Conservation (phyloP, 495 filamentous ascomycete genomes). For the Hypomontagnella monticulosa region DNA sequence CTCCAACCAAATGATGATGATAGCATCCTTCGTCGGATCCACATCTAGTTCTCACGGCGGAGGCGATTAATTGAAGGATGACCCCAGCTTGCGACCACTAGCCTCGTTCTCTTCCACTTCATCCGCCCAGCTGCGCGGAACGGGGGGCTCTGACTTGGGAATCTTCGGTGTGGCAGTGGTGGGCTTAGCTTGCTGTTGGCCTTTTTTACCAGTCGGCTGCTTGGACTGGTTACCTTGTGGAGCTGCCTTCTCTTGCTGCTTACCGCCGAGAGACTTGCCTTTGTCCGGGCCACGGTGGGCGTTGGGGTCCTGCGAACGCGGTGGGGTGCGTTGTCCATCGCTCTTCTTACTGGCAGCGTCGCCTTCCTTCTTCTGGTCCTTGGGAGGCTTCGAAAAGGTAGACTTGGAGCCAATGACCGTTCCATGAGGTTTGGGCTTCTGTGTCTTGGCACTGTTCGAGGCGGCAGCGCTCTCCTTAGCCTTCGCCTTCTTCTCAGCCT, state of each 20-base stretch:
- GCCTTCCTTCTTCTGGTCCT: background rate
- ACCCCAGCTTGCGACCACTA: background rate
- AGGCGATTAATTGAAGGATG: too few species aligned
- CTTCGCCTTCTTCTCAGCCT: background rate
- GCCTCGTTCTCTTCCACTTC: conserved; percentile 9
- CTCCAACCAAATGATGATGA: too few species aligned
- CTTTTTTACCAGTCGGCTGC: too few species aligned
- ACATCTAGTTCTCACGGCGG: too few species aligned
- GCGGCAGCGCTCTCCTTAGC: background rate
- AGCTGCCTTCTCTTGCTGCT: too few species aligned
- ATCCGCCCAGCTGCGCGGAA: conserved; percentile 14
- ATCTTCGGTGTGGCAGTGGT: background rate
- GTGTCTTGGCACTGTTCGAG: background rate
- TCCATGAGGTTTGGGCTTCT: conserved; percentile 1
- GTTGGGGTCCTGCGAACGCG: background rate
- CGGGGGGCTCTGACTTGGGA: background rate
- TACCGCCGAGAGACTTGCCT: too few species aligned
- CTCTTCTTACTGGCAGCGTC: background rate
- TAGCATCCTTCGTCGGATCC: too few species aligned
- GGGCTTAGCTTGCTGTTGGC: background rate
- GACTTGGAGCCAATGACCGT: conserved; percentile 21
- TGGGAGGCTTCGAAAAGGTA: background rate
- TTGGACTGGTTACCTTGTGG: too few species aligned
- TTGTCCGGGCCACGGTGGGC: background rate
- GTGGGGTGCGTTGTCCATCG: background rate